A percentile compares a stretch with the other conserved stretches of the same genome.
phyloP scores from a whole-genome alignment of 2,329 filamentous ascomycete species.

The Laburnicola sp. region DNA sequence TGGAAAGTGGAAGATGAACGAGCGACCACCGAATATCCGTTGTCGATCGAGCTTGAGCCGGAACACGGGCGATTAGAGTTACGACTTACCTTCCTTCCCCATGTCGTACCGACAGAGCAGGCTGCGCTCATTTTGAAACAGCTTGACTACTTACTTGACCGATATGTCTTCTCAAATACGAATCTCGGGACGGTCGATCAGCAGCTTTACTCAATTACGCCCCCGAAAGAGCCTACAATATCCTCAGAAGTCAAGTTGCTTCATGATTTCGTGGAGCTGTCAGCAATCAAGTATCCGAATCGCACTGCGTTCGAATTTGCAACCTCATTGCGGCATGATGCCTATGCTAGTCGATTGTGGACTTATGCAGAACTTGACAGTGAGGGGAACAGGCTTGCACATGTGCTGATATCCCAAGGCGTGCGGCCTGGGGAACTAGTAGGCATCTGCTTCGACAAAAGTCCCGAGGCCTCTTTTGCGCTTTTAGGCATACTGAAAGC shows the following conservation, averaged over 20 bases:
- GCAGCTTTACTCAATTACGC: slow-evolving; percentile 65
- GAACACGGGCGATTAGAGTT: slow-evolving; percentile 57
- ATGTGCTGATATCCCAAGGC: slow-evolving; percentile 59
- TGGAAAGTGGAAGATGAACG: slow-evolving; percentile 69
- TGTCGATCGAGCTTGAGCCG: slow-evolving; percentile 79
- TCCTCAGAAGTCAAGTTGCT: slow-evolving; percentile 63
- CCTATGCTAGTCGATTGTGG: slow-evolving; percentile 62
- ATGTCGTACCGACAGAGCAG: slow-evolving; percentile 69
- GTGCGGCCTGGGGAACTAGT: slow-evolving; percentile 64
- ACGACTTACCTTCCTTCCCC: slow-evolving; percentile 66
- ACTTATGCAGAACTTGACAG: slow-evolving; percentile 72
- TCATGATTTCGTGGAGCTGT: slow-evolving; percentile 76
- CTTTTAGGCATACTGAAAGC: slow-evolving; percentile 82
- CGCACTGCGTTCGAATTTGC: slow-evolving; percentile 77
- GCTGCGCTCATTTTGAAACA: slow-evolving; percentile 69
- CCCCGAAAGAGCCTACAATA: slow-evolving; percentile 62
- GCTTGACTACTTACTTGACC: slow-evolving; percentile 67
- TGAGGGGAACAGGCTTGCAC: slow-evolving; percentile 72
- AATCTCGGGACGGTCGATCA: background rate
- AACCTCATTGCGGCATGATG: slow-evolving; percentile 54
- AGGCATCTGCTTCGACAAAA: slow-evolving; percentile 81
- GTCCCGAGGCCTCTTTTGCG: slow-evolving; percentile 78
- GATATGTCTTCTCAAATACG: slow-evolving; percentile 58
- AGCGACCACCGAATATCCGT: slow-evolving; percentile 72
- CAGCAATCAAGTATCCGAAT: slow-evolving; percentile 59